These are phyloP conservation scores for Helotiales sp. DNA, from an alignment of 2,329 filamentous ascomycete genomes.

Conservation along the genomic window DNA sequence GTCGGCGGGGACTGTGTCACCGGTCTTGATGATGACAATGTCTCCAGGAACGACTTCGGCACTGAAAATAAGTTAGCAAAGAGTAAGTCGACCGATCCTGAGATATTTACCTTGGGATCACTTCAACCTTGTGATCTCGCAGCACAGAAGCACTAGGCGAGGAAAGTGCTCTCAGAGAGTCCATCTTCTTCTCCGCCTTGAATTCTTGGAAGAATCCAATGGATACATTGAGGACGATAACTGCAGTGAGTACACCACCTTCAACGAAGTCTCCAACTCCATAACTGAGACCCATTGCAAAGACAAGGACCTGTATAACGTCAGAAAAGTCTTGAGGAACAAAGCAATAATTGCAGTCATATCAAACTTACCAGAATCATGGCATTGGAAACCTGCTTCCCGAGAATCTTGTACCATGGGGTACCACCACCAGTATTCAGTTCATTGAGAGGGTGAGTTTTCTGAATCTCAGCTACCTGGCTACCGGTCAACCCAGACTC, in stretches of 20 bases:
- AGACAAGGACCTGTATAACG: constrained; percentile 48
- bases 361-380: constrained; percentile 68
- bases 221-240: constrained; percentile 61
- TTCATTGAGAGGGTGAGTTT: constrained; percentile 70
- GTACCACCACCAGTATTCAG: constrained; percentile 71
- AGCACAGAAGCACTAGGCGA: constrained; percentile 61
- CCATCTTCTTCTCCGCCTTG: constrained; percentile 63
- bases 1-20: constrained; percentile 95
- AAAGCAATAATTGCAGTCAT: not conserved
- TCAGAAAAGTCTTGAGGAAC: constrained; percentile 38
- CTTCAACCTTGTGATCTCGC: constrained; percentile 56
- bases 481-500: constrained; percentile 68
- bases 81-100: not conserved
- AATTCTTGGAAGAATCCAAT: constrained; percentile 66
- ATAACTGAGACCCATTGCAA: constrained; percentile 48
- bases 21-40: constrained; percentile 87
- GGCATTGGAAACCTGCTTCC: constrained; percentile 76
- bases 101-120: constrained; percentile 41
- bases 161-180: constrained; percentile 58
- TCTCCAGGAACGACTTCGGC: constrained; percentile 72
- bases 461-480: constrained; percentile 63
- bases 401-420: constrained; percentile 72
- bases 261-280: constrained; percentile 62
- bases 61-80: constrained; percentile 28
- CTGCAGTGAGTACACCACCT: constrained; percentile 61